A percentile compares a stretch with the other conserved stretches of the same genome.
Conservation (phyloP, 2,329 filamentous ascomycete species). For the Pseudogymnoascus sp. region DNA sequence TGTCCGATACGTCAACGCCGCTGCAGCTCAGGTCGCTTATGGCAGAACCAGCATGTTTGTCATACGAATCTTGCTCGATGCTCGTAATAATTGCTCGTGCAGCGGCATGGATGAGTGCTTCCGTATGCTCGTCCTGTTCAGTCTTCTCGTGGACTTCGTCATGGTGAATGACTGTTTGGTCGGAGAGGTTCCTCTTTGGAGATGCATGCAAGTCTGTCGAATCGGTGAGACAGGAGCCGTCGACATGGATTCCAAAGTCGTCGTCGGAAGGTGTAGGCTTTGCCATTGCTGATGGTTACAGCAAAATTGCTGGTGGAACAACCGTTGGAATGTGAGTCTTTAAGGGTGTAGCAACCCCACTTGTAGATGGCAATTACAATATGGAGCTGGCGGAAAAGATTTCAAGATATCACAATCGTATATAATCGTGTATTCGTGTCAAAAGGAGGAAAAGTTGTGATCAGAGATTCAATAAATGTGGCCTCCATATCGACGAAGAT, state of each 20-base stretch:
- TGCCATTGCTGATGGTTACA: slow-evolving; percentile 1
- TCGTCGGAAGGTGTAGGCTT: neutral
- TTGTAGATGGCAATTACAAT: neutral
- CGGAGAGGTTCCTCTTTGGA: slow-evolving; percentile 14
- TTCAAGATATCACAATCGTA: neutral
- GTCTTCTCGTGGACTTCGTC: slow-evolving; percentile 13
- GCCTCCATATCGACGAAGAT: neutral
- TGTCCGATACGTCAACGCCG: slow-evolving; percentile 18
- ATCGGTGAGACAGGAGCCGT: slow-evolving; percentile 22
- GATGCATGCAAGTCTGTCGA: slow-evolving; percentile 9
- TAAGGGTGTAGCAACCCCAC: neutral
- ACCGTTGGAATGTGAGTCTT: neutral
- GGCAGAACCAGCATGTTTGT: slow-evolving; percentile 25
- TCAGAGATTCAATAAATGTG: neutral
- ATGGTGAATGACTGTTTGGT: slow-evolving; percentile 20
- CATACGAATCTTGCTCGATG: slow-evolving; percentile 33
- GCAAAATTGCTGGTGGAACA: slow-evolving; percentile 5
- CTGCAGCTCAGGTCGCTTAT: slow-evolving; percentile 27
- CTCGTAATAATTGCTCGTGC: slow-evolving; percentile 42
- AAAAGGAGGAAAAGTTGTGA: neutral
- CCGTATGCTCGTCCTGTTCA: slow-evolving; percentile 30
- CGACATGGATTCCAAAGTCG: slow-evolving; percentile 26
- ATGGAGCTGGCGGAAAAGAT: neutral
- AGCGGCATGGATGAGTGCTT: slow-evolving; percentile 45
- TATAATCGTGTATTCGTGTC: neutral